A percentile compares a stretch with the other conserved stretches of the same genome.
phyloP scores from a whole-genome alignment of 768 basidiomycete genomes.

The Mycena pura region DNA sequence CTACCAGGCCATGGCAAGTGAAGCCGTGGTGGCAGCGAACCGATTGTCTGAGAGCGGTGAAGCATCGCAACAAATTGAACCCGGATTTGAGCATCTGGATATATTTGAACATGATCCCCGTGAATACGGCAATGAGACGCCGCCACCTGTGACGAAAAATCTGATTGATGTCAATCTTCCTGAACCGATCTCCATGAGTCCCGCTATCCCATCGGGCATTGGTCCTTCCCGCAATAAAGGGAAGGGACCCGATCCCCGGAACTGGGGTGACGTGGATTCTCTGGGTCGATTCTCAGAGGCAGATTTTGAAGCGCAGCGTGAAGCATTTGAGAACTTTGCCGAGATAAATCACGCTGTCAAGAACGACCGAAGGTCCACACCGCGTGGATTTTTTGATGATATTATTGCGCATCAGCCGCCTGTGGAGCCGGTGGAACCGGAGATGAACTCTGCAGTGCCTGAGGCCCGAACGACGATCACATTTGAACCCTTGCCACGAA shows the following conservation, averaged over 20 bases:
- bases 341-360: constrained; percentile 11
- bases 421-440: too few relatives aligned
- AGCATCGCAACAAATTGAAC: not conserved
- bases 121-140: too few relatives aligned
- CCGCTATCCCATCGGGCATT: constrained; percentile 10
- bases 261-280: constrained; percentile 3
- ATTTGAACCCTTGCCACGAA: too few relatives aligned
- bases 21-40: constrained; percentile 5
- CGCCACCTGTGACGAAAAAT: too few relatives aligned
- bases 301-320: not conserved
- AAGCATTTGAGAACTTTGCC: not conserved
- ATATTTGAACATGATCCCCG: too few relatives aligned
- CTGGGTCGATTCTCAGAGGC: not conserved
- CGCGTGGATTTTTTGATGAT: too few relatives aligned
- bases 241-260: constrained; percentile 12
- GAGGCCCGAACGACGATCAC: too few relatives aligned
- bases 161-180: not conserved
- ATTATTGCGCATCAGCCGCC: too few relatives aligned
- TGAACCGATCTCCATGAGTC: not conserved
- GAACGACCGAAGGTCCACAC: too few relatives aligned
- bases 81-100: not conserved
- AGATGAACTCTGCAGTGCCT: too few relatives aligned
- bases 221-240: constrained; percentile 8
- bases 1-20: not conserved
- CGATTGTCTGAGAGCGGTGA: not conserved